A percentile compares a stretch with the other conserved stretches of the same genome.
These are phyloP conservation scores for Jatropha multifida DNA, from an alignment of 441 rosid genomes.

Conservation along the genomic window DNA sequence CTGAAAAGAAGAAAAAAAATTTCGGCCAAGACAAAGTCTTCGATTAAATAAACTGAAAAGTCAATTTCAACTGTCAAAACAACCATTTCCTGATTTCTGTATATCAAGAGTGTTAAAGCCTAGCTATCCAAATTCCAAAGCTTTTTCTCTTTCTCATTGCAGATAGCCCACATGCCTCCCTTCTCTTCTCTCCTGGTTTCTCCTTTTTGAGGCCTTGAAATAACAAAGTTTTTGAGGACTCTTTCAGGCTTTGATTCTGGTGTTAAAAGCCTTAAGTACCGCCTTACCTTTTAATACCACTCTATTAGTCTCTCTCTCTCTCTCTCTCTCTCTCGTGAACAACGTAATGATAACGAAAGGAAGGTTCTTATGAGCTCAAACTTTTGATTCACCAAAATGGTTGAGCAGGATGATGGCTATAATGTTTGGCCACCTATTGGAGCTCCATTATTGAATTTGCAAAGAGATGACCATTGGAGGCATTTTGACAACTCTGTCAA, in stretches of 20 bases:
- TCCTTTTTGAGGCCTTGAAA: conserved; percentile 18
- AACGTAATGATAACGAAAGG: conserved; percentile 21
- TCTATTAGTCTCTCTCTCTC: not conserved
- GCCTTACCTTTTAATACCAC: conserved; percentile 24
- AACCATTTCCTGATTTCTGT: conserved; percentile 15
- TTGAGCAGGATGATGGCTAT: conserved; percentile 26
- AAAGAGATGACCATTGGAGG: conserved; percentile 61
- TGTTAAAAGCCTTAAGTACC: conserved; percentile 28
- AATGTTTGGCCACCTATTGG: conserved; percentile 66
- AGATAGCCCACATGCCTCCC: conserved; percentile 29
- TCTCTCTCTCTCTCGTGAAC: conserved; percentile 11
- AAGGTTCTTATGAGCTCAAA: not conserved
- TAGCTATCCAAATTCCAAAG: conserved; percentile 37
- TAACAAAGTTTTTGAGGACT: not conserved
- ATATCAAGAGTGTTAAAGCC: not conserved
- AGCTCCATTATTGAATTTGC: conserved; percentile 47
- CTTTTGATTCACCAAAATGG: conserved; percentile 27
- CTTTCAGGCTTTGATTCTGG: conserved; percentile 20
- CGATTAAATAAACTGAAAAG: conserved; percentile 22
- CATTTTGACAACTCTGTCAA: conserved; percentile 75
- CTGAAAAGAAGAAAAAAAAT: not conserved
- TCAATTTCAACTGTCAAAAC: conserved; percentile 32
- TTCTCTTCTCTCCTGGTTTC: conserved; percentile 3
- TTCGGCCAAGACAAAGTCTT: not conserved
- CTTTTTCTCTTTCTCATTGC: conserved; percentile 16